Evolutionary conservation across 768 basidiomycete genomes (phyloP).

Genomic region (Phylloporus sp.): DNA sequence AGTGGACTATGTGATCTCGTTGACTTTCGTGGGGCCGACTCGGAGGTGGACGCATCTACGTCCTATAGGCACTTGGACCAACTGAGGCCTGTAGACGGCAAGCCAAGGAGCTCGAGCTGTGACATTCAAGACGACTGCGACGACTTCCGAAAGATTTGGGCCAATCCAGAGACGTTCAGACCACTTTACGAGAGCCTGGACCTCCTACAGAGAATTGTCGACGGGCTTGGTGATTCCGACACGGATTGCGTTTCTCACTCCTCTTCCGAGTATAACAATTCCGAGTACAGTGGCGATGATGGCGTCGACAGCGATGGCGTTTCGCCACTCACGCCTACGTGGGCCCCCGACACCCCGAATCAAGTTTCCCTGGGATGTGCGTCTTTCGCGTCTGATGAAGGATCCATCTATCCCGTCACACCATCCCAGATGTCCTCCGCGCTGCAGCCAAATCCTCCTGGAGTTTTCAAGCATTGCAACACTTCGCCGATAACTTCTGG

Average conservation of each 20-base stretch:
- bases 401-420: conserved; percentile 2
- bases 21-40: not conserved
- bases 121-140: not conserved
- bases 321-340: not conserved
- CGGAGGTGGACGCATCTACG: not conserved
- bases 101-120: not conserved
- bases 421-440: not conserved
- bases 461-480: not conserved
- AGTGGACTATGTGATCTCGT: not conserved
- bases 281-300: not conserved
- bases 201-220: conserved; percentile 11
- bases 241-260: conserved; percentile 1
- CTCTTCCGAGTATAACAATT: conserved; percentile 1
- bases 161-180: not conserved
- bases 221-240: conserved; percentile 5
- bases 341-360: not conserved
- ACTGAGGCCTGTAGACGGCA: not conserved
- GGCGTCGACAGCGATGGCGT: not conserved
- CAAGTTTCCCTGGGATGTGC: not conserved
- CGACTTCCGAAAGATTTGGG: not conserved
- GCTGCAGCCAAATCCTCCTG: not conserved
- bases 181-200: not conserved
- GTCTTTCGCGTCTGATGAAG: conserved; percentile 1
- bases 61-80: not conserved
- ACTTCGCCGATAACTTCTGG: not conserved